Base-by-base conservation (phyloP, 1,284 basidiomycete species). In the Cerioporus squamosus region DNA sequence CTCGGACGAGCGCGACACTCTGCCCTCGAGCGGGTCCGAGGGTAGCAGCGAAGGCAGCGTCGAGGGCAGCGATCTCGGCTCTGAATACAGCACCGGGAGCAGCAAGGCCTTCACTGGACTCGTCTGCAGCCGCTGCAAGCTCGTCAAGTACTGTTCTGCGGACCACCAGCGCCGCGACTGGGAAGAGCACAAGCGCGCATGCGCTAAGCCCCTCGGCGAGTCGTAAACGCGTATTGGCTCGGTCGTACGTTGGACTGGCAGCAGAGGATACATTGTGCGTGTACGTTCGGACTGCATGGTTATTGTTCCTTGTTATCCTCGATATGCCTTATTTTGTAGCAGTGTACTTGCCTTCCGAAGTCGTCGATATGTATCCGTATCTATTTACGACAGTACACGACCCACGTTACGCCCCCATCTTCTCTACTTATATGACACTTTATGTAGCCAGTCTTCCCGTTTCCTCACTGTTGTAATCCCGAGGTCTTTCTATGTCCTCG, bases 111-210 rank as follows among this genome's bases (percentile, higher is more conserved):
- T 60, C 66, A 72, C 72, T 49, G 85, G 81, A 42, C 82, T 85
- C 66, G 77, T 84, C 29, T 90, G 88, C 71, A 87, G 87, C 73
- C 87, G 86, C 71, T 90, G 88, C 75, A 85, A 83, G 70, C 75
- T 90, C 51, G 88, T 90, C 64, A 87, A 83, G 71, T 90, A 90
- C 66, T 90, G 88, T 68, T 87, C 84, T 47, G 72, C 81, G 14
- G 84, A 86, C 62, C 87, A 90, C 68, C 88, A 90, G 73, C 78
- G 76, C 69, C 81, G 81, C 68, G 88, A 90, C 63, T 90, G 87
- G 87, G 83, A 87, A 33, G 88, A 90, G 69, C 88, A 90, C 70
- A 77, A 79, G 55, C 76, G 87, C 51, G 84, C 90, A 54, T 90
- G 88, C 65, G 78, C 79, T 10, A 83, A 80, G 67, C 75, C 78